Base-by-base conservation (phyloP, 2,329 filamentous ascomycete species). In the Neofusicoccum sp. region DNA sequence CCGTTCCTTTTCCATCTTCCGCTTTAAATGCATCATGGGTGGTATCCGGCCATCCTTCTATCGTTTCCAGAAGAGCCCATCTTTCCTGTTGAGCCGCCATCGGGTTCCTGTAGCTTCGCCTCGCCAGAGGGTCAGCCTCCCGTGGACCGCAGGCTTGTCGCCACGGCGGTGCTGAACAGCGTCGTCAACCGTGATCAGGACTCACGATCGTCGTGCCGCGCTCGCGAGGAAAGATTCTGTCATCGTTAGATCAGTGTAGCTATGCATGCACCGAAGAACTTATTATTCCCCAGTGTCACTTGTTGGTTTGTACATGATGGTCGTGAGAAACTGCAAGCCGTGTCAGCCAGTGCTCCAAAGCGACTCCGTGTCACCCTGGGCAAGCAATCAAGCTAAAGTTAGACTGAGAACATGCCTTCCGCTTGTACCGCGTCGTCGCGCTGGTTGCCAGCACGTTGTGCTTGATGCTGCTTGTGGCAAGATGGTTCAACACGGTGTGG, bases 381-480 rank as follows among this genome's bases (percentile, higher is more conserved):
- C 9, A 48, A 20, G 48, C 59, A n/a, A 62, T 16, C 20, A 34
- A 7, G 31, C 16, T 4, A 11, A 8, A 62, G 26, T 28, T 12
- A 33, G 8, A n/a, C 20, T 5, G 26, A 26, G 11, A 28, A 60
- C 80, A 61, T 70, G 91, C 91, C 86, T 99, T 99, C 76, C 90
- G 89, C 79, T 92, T 96, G 75, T 98, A 99, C 74, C 95, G 85
- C n/a, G 95, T 99, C 4, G 95, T 99, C 12, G 91, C 93, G 70
- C 93, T 97, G 5, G 96, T 96, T 34, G 95, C 95, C 65, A 99
- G 82, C 28, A 98, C 90, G 64, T 93, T 93, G 67, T 96, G 92
- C 80, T 96, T 97, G 76, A 99, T 99, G 75, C 93, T 97, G 76
- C 93, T 98, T 3, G 95, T 99, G 51, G 93, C 93, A 67, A 99